Conservation (phyloP, 768 basidiomycete species). For the Sarcomyxa edulis region DNA sequence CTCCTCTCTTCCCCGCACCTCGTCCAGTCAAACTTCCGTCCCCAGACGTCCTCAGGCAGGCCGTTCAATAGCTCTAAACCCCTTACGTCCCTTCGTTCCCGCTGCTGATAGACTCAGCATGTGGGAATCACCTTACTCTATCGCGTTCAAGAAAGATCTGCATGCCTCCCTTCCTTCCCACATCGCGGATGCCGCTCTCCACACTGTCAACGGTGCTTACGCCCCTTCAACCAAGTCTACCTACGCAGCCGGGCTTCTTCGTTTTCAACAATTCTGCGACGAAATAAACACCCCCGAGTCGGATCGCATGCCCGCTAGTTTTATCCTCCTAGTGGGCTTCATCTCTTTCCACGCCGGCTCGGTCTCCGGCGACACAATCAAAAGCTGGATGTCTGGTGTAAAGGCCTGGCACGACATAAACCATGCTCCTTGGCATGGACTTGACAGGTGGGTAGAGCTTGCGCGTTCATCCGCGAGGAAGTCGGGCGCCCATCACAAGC, state of each 20-base stretch:
- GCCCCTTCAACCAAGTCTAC: conserved; percentile 10
- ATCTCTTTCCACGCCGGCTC: too few species aligned
- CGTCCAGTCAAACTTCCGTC: too few species aligned
- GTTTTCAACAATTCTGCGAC: conserved; percentile 32
- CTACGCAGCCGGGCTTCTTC: conserved; percentile 26
- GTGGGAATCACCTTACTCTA: neutral
- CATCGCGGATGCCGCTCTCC: neutral
- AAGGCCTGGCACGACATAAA: conserved; percentile 30
- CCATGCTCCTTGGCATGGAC: conserved; percentile 28
- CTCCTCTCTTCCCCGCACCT: too few species aligned
- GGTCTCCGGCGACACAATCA: conserved; percentile 17
- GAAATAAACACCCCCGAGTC: conserved; percentile 16
- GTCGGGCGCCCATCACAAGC: conserved; percentile 12
- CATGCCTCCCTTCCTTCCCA: neutral
- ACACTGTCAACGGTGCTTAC: neutral
- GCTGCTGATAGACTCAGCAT: neutral
- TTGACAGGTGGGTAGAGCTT: conserved; percentile 17
- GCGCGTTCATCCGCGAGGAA: conserved; percentile 13
- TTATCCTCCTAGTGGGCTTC: conserved; percentile 26
- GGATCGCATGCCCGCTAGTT: conserved; percentile 24
- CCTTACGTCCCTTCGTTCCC: neutral
- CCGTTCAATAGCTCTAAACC: neutral
- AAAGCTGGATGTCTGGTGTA: conserved; percentile 28
- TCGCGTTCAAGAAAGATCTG: too few species aligned
- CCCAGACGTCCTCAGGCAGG: neutral